Evolutionary conservation across 106 monocot genomes (phyloP), one percentile per base, ranked within the genome.

Genomic region (Phalaenopsis equestris): DNA sequence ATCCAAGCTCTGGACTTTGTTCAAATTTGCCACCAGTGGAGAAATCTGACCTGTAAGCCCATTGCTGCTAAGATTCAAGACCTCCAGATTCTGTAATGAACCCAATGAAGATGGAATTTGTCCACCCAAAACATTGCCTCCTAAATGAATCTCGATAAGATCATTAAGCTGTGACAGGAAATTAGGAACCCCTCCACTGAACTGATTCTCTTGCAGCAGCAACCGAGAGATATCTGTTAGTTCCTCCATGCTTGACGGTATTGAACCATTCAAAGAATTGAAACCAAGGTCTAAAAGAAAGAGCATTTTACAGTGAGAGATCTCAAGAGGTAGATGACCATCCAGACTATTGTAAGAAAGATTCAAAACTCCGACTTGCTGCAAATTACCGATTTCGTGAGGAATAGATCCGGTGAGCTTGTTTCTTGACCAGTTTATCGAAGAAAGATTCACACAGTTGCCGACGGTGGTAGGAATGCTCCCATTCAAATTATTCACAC

Each of bases 21-120:
- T 77, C 78, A 97, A 55, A 81, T 80, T 87, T 8, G 79, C 80
- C 3, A 98, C 41, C 21, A 81, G 55, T 38, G 38, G 10, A 8
- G 92, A 86, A 48, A 92, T 57, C 30, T 83, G 39, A 45, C 94
- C 97, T 7, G 56, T 72, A n/a, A 98, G 83, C n/a, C 78, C 80
- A 36, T 98, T 94, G 61, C 79, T 57, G 52, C 97, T 91, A 24
- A 98, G 86, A 61, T 98, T 90, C 55, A 98, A 78, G 78, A 87
- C 77, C 6, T 80, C 38, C 41, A 92, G 74, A 68, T 73, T 93
- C 23, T 61, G 58, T 8, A 93, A 55, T 8, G 36, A 15, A 24
- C 91, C 92, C 56, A 99, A 78, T 46, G 92, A 94, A 43, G 75
- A 55, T 79, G 97, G 97, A 24, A 94, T 89, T 42, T 65, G 75